Evolutionary conservation across 805 yeast genomes (phyloP).

Genomic region (Schwanniomyces yamadae): DNA sequence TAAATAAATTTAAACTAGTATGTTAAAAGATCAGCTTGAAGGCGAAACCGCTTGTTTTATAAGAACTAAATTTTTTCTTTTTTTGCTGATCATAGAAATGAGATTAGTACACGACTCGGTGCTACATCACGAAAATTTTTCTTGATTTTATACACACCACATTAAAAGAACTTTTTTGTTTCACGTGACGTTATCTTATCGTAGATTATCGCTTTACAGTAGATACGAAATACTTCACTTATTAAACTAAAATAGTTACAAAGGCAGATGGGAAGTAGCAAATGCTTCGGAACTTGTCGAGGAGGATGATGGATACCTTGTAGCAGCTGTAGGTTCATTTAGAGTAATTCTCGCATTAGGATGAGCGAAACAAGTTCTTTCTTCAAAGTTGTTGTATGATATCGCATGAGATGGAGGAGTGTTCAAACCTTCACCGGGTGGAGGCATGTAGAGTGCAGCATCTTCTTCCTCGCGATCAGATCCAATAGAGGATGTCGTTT

Average conservation of each 20-base stretch:
- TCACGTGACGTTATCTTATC: constrained; percentile 3
- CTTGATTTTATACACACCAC: constrained; percentile 1
- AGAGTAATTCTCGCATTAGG: constrained; percentile 39
- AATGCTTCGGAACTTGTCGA: too few species aligned
- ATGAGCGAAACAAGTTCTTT: constrained; percentile 42
- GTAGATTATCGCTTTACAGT: too few species aligned
- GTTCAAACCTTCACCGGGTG: constrained; percentile 27
- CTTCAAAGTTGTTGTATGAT: constrained; percentile 26
- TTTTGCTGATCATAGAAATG: constrained; percentile 2
- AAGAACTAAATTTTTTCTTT: constrained; percentile 1
- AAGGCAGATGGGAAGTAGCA: too few species aligned
- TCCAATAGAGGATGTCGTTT: constrained; percentile 9
- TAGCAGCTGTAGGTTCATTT: constrained; percentile 7
- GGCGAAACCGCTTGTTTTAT: not conserved
- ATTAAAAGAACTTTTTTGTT: too few species aligned
- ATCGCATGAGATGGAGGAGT: constrained; percentile 28
- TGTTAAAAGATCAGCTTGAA: constrained; percentile 1
- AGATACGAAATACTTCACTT: too few species aligned
- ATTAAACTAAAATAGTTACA: too few species aligned
- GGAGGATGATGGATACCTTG: constrained; percentile 5
- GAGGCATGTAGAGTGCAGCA: constrained; percentile 27
- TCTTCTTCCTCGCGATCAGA: constrained; percentile 20
- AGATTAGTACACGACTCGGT: constrained; percentile 2
- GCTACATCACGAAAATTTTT: not conserved
- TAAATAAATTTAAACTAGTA: not conserved